Evolutionary conservation across 805 yeast species (phyloP), one percentile per base, ranked within the genome.

Genomic region (Ogataea ramenticola): DNA sequence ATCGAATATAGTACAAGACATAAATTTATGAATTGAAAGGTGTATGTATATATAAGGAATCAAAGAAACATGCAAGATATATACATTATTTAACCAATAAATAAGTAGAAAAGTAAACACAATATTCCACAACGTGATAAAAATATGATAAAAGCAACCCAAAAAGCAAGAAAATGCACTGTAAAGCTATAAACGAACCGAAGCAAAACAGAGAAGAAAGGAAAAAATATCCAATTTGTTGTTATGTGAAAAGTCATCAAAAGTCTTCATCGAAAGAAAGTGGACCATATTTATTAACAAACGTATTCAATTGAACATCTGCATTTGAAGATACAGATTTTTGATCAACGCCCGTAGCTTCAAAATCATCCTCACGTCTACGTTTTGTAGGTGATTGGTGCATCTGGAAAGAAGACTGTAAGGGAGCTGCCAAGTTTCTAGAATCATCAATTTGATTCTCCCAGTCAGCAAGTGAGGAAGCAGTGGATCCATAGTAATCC

Each of bases 231-330:
- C n/a, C n/a, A n/a, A n/a, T n/a, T n/a, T n/a, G n/a, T n/a, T n/a
- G n/a, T n/a, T n/a, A n/a, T n/a, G n/a, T n/a, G n/a, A n/a, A n/a
- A 24, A 17, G 11, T 17, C 40, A 11, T 55, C 56, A 75, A 49
- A 76, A 75, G 33, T 74, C 77, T 47, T 75, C 80, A 49, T 71
- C 57, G 48, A 75, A 73, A 37, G 58, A 59, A 36, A 76, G 59
- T 12, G 66, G 63, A 15, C 79, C 80, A 49, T 74, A 71, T 40
- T 59, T 60, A n/a, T 51, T 50, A 36, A 60, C 52, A 47, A 60
- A 69, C 39, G 58, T 58, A 24, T 44, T 46, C 16, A 51, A 19
- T 32, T 46, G 45, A 16, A 36, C 46, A 32, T 44, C 46, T 10
- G 32, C 32, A 3, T 9, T 27, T 27, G n/a, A 12, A 24, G 31